Evolutionary conservation across 805 yeast genomes (phyloP).

Genomic region (Starmerella stigmatis): DNA sequence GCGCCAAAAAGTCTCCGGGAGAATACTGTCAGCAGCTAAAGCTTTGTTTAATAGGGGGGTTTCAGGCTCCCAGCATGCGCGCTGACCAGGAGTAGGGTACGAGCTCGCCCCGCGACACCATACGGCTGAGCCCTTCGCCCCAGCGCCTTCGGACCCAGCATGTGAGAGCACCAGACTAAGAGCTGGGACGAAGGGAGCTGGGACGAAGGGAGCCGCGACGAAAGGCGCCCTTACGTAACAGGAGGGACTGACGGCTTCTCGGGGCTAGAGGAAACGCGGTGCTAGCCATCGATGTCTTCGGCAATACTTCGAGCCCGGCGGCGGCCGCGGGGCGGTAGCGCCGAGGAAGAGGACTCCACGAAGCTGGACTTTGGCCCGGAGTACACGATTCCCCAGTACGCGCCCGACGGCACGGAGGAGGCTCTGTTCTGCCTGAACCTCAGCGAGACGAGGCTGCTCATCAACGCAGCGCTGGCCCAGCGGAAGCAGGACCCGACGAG

Average conservation of each 20-base stretch:
- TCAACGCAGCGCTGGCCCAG: conserved; percentile 80
- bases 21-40: background rate
- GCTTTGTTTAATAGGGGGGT: background rate
- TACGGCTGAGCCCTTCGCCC: background rate
- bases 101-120: background rate
- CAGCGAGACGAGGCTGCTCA: conserved; percentile 80
- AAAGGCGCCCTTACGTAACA: background rate
- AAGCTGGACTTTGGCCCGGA: conserved; percentile 84
- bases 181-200: no score
- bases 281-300: conserved; percentile 21
- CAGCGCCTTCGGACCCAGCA: background rate
- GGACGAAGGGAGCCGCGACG: no score
- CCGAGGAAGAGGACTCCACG: conserved; percentile 86
- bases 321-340: conserved; percentile 14
- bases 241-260: no score
- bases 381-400: conserved; percentile 68
- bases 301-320: conserved; percentile 17
- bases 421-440: conserved; percentile 76
- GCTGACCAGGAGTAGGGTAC: background rate
- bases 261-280: no score
- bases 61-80: no score
- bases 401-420: conserved; percentile 68
- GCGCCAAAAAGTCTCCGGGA: no score
- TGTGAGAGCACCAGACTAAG: no score
- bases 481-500: conserved; percentile 42